Base-by-base conservation (phyloP, 2,329 filamentous ascomycete genomes). In the Penicillium sp. region DNA sequence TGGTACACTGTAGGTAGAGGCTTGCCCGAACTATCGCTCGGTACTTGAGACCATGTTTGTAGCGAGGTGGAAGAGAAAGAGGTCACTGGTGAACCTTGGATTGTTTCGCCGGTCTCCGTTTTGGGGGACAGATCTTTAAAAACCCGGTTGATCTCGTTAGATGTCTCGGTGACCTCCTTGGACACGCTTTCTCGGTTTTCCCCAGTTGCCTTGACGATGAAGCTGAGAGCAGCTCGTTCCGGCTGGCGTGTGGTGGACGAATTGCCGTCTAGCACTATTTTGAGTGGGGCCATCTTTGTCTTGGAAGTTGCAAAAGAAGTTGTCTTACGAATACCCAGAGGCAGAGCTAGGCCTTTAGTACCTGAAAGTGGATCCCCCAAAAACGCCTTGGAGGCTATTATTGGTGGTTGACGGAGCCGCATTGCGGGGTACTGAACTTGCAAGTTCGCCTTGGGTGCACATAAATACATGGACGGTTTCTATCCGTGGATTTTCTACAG, bases 81-180 rank as follows among this genome's bases (percentile, higher is more conserved):
- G 16, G 64, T 62, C 6, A 69, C 60, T 3, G 66, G 58, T 3
- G 66, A 61, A 2, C 58, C 56, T 6, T 54, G 31, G 2, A 61
- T 53, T 8, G 59, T 34, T 9, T 35, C 44, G 13, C 56, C 57
- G 4, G 40, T 37, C 14, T 48, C 39, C 1, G 56, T 43, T 24
- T 59, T 59, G 2, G 60, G 56, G 1, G 51, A 58, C 4, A 65
- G 48, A 3, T 38, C 44, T 16, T 57, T 59, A 40, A 65, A 59
- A 8, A 55, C 40, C 4, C 43, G 31, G 35, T 49, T 47, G n/a
- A 63, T 38, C 8, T 58, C 39, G 39, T 62, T 58, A 2, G 55
- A 57, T 18, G 44, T 51, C 5, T 37, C 31, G 5, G 50, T 50
- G 18, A 60, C 61, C 13, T 63, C 42, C 7, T 52, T 49, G 11